A percentile compares a stretch with the other conserved stretches of the same genome.
Evolutionary conservation across 305 asterid species (phyloP).

Genomic region (Fraxinus velutina): DNA sequence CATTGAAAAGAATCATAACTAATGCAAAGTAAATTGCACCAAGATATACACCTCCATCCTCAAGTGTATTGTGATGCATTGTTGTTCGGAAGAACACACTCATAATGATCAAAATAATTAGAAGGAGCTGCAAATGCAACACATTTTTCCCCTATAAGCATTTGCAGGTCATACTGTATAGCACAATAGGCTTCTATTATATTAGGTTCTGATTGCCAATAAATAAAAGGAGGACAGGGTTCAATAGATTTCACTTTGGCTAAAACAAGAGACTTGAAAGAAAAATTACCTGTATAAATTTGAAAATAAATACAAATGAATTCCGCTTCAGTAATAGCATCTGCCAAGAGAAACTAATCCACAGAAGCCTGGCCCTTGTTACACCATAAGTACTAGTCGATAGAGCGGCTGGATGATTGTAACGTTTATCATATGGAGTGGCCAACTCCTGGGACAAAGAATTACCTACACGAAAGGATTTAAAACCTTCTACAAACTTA

Average conservation of each 20-base stretch:
- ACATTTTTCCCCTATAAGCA: constrained; percentile 14
- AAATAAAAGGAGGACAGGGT: constrained; percentile 8
- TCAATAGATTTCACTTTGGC: constrained; percentile 3
- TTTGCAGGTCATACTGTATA: constrained; percentile 4
- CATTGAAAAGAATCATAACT: constrained; percentile 77
- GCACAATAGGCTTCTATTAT: not conserved
- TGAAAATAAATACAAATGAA: constrained; percentile 57
- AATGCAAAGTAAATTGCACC: constrained; percentile 75
- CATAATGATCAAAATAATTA: constrained; percentile 57
- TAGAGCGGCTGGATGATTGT: constrained; percentile 57
- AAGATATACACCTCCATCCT: constrained; percentile 72
- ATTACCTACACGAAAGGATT: constrained; percentile 49
- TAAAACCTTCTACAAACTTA: constrained; percentile 60
- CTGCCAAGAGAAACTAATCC: constrained; percentile 64
- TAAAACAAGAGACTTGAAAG: not conserved
- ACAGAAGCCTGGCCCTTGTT: constrained; percentile 44
- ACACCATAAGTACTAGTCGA: constrained; percentile 49
- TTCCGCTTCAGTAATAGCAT: constrained; percentile 60
- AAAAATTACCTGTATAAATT: constrained; percentile 50
- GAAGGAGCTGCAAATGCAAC: constrained; percentile 51
- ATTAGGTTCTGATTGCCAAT: constrained; percentile 1
- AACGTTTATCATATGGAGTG: constrained; percentile 43
- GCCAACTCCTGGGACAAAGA: constrained; percentile 46
- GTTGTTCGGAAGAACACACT: constrained; percentile 80
- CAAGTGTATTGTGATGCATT: constrained; percentile 59